Base-by-base conservation (phyloP, 805 yeast genomes). In the Myxozyma geophila region DNA sequence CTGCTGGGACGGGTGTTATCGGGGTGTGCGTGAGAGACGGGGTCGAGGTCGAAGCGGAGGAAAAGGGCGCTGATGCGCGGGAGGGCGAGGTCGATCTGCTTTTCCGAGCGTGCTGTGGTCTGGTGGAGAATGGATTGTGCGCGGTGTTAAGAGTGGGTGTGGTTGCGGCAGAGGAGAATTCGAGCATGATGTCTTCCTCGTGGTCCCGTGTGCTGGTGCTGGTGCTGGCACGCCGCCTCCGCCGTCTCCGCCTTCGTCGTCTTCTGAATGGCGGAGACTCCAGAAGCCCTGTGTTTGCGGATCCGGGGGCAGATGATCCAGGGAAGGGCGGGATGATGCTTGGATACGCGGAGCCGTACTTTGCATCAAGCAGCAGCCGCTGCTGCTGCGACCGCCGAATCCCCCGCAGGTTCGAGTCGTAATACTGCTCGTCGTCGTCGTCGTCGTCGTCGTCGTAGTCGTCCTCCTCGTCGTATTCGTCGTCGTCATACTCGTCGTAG, bases 401-500 rank as follows among this genome's bases (percentile, higher is more conserved):
- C 9, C 37, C 44, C 6, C 44, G 36, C 12, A 39, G 10, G 35
- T 41, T 52, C n/a, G 51, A 44, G 39, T 46, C 46, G n/a, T 47
- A 33, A 39, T 36, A 37, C 47, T n/a, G 43, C 3, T 58, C 62
- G 1, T 58, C 59, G 35, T 54, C 58, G 48, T 56, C 58, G 48
- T 56, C 54, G 48, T 57, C 65, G 36, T 39, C 59, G 39, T 39
- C 48, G 10, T 52, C 53, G 33, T 51, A 54, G 41, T 43, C 59
- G 7, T 28, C 36, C 17, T 58, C 62, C 13, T 23, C 57, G 23
- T 51, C 55, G 28, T 44, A 54, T 9, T 40, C 55, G 12, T 60
- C 55, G 1, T 37, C 53, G n/a, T 55, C 57, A 12, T 55, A 58
- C n/a, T 58, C 61, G 17, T 60, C 63, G 12, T 58, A 63, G 19